Percentiles rank a stretch among this genome's conserved stretches.
These are phyloP conservation scores for Trametes meyenii DNA, from an alignment of 768 basidiomycete species.

Conservation along the genomic window DNA sequence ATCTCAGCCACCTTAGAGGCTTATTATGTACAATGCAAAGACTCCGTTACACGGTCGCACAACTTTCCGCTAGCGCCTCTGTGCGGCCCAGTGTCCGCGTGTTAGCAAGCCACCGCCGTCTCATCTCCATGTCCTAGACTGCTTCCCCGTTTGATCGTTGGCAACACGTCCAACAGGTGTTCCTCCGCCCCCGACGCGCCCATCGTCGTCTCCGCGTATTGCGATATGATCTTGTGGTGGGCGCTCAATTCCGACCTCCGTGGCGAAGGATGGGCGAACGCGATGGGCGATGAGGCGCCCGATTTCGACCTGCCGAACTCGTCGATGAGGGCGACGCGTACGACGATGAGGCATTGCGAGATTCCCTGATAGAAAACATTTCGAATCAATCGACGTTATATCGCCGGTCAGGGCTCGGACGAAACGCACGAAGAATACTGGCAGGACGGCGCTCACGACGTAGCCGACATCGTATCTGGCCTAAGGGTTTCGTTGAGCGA, in stretches of 20 bases:
- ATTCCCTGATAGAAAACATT: constrained; percentile 22
- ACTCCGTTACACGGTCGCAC: too few relatives aligned
- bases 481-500: neutral
- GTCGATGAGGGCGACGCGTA: constrained; percentile 24
- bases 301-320: constrained; percentile 6
- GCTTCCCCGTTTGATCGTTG: neutral
- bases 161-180: neutral
- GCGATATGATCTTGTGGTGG: neutral
- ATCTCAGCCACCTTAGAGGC: too few relatives aligned
- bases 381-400: neutral
- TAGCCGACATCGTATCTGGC: constrained; percentile 25
- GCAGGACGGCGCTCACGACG: constrained; percentile 26
- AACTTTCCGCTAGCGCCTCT: too few relatives aligned
- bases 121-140: neutral
- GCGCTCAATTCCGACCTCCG: neutral
- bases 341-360: constrained; percentile 32
- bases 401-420: neutral
- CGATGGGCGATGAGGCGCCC: neutral
- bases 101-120: neutral
- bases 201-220: neutral
- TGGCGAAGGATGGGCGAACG: neutral
- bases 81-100: too few relatives aligned
- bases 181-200: neutral
- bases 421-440: constrained; percentile 28
- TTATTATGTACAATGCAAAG: too few relatives aligned